Base-by-base conservation (phyloP, 768 basidiomycete genomes). In the Podaxis pistillaris region DNA sequence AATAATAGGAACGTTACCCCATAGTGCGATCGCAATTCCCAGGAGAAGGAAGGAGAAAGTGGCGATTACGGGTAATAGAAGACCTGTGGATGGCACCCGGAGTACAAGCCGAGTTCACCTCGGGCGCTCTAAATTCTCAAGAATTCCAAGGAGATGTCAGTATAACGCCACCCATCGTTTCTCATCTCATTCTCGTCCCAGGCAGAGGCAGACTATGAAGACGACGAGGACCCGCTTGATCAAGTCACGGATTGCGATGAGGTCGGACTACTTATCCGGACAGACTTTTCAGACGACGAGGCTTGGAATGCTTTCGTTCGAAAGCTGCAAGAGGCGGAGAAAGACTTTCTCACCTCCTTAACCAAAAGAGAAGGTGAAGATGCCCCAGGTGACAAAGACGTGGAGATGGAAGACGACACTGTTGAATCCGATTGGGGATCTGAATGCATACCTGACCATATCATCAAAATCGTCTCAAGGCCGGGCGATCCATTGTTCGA, bases 201-300 rank as follows among this genome's bases (percentile, higher is more conserved):
- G 61, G 33, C n/a, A 3, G 36, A 62, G 61, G 33, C n/a, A 3
- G 36, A n/a, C 47, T 38, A 38, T 26, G 61, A 56, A 24, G 63
- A 56, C 11, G 88, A 88, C 68, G 69, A 71, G 8, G 89, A 91
- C 71, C 83, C 83, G 1, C 69, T 83, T 63, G 88, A 90, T 70
- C 70, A 68, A 55, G 65, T 82, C 36, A 71, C 75, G 22, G 78
- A 83, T 24, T 79, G 75, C 6, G 78, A 78, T 0, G 83, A 84
- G 61, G 67, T 85, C 46, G 89, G 89, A 13, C 67, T 92, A 63
- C 69, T 93, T 51, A 69, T 93, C n/a, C 86, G 91, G 41, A 88
- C 90, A 9, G 89, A 93, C 68, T 92, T 81, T 70, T 79, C 85
- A 8, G 74, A 89, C 69, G 88, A 91, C 37, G 75, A 76, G 6